Evolutionary conservation across 2,329 filamentous ascomycete genomes (phyloP), one percentile per base, ranked within the genome.

Genomic region (Alternaria burnsii): DNA sequence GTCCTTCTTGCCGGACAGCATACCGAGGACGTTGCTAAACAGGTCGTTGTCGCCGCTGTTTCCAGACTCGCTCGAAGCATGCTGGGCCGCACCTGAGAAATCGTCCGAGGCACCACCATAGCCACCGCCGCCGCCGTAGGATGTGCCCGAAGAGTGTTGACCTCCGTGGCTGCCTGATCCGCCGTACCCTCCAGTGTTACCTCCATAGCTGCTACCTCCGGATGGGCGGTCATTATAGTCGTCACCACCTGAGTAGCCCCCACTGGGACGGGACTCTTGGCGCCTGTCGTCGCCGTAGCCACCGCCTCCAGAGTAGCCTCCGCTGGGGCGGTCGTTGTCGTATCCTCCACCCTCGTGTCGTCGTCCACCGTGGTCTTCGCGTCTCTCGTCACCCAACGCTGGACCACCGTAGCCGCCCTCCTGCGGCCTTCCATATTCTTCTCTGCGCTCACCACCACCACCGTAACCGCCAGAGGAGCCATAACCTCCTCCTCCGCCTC

Each of bases 21-120:
- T 82, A 53, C 82, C 81, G 22, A 90, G 74, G 1, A 86, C 87
- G 20, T 77, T 81, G 63, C 80, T 82, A 81, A 91, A 91, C 42
- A 90, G 68, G 52, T 68, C 76, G 42, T 66, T 76, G 65, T 86
- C 83, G 34, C 84, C 85, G 26, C 78, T 80, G 67, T 77, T 73
- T n/a, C 82, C 82, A 57, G 85, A 79, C 68, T 88, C 82, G 56
- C 84, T 79, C 28, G 83, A 75, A 18, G 88, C 88, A 66, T 89
- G 85, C 41, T 82, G 75, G 48, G 82, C 79, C 9, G 87, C 87
- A 51, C 82, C 81, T 48, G 80, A 81, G 72, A 86, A 82, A 67
- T 89, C 85, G 65, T 85, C 80, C 62, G 81, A 79, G 62, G 75
- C 68, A 48, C 78, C 77, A 26, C 60, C 60, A 18, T 62, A 54